Evolutionary conservation across 2,329 filamentous ascomycete species (phyloP).

Genomic region (Cladosporium sphaerospermum): DNA sequence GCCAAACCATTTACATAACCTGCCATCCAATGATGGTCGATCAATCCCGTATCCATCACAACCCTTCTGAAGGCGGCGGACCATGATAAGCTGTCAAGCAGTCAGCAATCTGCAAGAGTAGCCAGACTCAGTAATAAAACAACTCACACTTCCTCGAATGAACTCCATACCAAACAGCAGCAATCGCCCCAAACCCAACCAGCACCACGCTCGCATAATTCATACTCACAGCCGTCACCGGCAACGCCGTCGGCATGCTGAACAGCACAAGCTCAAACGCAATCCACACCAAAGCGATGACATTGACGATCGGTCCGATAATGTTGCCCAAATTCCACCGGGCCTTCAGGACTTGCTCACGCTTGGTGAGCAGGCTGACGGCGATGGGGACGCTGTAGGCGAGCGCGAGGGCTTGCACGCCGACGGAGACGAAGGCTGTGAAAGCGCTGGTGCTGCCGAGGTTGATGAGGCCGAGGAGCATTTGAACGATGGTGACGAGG

Average conservation of each 20-base stretch:
- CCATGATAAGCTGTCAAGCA: slow-evolving; percentile 12
- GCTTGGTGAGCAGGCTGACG: slow-evolving; percentile 43
- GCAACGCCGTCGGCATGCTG: slow-evolving; percentile 47
- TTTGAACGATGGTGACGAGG: slow-evolving; percentile 41
- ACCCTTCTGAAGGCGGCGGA: slow-evolving; percentile 15
- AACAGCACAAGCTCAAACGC: slow-evolving; percentile 38
- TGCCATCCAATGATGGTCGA: no score
- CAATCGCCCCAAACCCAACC: slow-evolving; percentile 42
- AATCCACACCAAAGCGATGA: slow-evolving; percentile 25
- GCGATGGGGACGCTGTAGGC: slow-evolving; percentile 52
- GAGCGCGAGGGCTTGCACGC: slow-evolving; percentile 51
- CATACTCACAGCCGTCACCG: slow-evolving; percentile 48
- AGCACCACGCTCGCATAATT: slow-evolving; percentile 55
- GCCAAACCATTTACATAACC: no score
- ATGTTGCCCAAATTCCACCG: slow-evolving; percentile 16
- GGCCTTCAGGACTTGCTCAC: slow-evolving; percentile 18
- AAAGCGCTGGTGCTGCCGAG: slow-evolving; percentile 44
- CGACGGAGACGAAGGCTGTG: slow-evolving; percentile 47
- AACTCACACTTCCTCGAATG: slow-evolving; percentile 14
- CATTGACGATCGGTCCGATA: slow-evolving; percentile 19
- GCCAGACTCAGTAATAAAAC: neutral
- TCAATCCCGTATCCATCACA: neutral
- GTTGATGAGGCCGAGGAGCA: slow-evolving; percentile 46
- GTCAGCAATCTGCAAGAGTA: neutral
- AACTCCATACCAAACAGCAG: slow-evolving; percentile 16